These are phyloP conservation scores for Pachysandra terminalis DNA, from an alignment of 164 flowering plant genomes.

Conservation along the genomic window DNA sequence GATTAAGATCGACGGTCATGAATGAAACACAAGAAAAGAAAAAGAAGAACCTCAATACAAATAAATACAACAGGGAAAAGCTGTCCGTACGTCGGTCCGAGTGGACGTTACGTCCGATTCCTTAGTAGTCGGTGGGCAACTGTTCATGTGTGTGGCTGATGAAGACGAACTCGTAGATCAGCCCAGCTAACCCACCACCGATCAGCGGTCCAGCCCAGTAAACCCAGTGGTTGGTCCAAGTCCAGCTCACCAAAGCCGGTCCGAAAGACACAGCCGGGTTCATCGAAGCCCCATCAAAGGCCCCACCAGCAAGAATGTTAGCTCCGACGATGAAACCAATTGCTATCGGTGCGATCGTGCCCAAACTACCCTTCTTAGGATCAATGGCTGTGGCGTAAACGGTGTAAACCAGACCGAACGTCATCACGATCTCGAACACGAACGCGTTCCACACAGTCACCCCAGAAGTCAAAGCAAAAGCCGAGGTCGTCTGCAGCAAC, in stretches of 20 bases:
- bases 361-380: slow-evolving; percentile 65
- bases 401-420: slow-evolving; percentile 80
- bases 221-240: slow-evolving; percentile 70
- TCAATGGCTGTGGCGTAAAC: slow-evolving; percentile 78
- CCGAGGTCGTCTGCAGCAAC: slow-evolving; percentile 32
- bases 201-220: slow-evolving; percentile 84
- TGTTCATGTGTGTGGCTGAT: slow-evolving; percentile 42
- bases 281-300: slow-evolving; percentile 84
- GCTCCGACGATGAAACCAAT: slow-evolving; percentile 84
- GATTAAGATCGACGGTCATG: too few species aligned
- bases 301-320: slow-evolving; percentile 70
- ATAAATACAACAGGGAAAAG: not conserved
- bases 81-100: not conserved
- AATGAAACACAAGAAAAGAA: not conserved
- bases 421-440: slow-evolving; percentile 81
- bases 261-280: slow-evolving; percentile 84
- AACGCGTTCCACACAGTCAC: slow-evolving; percentile 59
- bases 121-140: slow-evolving; percentile 34
- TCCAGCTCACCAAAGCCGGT: slow-evolving; percentile 75
- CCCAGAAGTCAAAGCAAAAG: slow-evolving; percentile 44
- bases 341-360: slow-evolving; percentile 70
- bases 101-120: not conserved
- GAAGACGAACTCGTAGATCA: slow-evolving; percentile 53
- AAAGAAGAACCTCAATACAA: not conserved
- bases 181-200: slow-evolving; percentile 69